Base-by-base conservation (phyloP, 495 filamentous ascomycete genomes). In the Penicillium chermesinum region DNA sequence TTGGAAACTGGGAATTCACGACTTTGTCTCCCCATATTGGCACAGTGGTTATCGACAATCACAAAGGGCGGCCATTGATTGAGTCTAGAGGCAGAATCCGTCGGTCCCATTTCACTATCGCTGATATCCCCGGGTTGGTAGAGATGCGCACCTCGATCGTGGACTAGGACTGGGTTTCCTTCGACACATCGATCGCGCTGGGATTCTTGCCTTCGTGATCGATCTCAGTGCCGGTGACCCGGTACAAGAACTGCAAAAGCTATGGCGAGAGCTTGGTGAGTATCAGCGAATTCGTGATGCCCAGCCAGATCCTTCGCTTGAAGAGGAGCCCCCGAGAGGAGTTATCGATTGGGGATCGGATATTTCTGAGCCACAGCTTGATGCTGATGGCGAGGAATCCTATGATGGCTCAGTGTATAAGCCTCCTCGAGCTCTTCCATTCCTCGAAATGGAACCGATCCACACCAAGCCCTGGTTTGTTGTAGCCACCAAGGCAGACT, bases 1-100 rank as follows among this genome's bases (percentile, higher is more conserved):
- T 98, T 20, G 93, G 93, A 17, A 80, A 88, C 59, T 98, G 93
- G 93, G 93, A 89, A 15, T 98, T 98, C 60, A 98, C 93, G 4
- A 98, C 93, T 0, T 74, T 98, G 5, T 84, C 87, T 35, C 93
- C 93, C 0, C 95, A 90, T 57, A 91, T 98, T 48, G 93, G 93
- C 32, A 98, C 94, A 1, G 88, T 97, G 12, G 85, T 96, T 5
- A 74, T 97, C 21, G 93, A 96, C 57, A 75, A 91, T 52, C 73
- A 87, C 63, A 81, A 78, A 41, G 89, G 93, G 3, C 77, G 88
- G 1, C 76, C 85, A 1, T 65, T 73, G 19, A 57, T 79, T 37
- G 74, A 60, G 53, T 65, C 57, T 40, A 58, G 61, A 27, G 57
- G 60, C 22, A 65, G 65, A 46, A 60, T 30, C 32, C 71, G 49